Conservation (phyloP, 1,139 yeast species). For the Yamadazyma friedrichii region DNA sequence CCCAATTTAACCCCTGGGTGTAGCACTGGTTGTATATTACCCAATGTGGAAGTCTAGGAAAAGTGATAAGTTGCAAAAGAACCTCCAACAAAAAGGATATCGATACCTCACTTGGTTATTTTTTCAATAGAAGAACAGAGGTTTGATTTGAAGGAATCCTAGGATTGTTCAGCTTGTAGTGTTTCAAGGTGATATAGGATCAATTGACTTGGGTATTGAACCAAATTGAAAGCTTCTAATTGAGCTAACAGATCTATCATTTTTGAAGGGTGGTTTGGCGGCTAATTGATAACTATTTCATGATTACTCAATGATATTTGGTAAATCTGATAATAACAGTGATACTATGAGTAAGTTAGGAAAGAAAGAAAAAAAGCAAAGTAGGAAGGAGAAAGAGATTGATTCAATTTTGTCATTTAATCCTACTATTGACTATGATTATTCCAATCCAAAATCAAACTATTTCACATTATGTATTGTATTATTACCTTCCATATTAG, state of each 20-base stretch:
- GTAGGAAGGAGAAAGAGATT: neutral
- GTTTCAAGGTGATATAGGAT: no score
- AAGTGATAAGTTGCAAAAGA: neutral
- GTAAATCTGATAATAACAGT: neutral
- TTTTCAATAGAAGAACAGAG: no score
- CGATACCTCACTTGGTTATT: slow-evolving; percentile 1
- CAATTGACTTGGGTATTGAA: no score
- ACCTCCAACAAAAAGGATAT: no score
- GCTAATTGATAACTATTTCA: no score
- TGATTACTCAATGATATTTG: no score
- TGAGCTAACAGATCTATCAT: no score
- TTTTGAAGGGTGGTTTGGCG: neutral
- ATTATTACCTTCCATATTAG: slow-evolving; percentile 15
- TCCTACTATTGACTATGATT: neutral
- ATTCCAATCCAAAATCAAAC: slow-evolving; percentile 1
- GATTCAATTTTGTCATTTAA: slow-evolving; percentile 1
- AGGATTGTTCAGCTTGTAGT: no score
- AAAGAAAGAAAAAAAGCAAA: neutral
- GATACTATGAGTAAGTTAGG: neutral
- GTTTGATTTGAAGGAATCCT: no score
- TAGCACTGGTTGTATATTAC: neutral
- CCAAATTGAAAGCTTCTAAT: no score
- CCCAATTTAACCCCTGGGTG: no score
- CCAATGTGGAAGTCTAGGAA: slow-evolving; percentile 4
- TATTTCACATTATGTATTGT: slow-evolving; percentile 11